Base-by-base conservation (phyloP, 2,329 filamentous ascomycete species). In the Neofusicoccum parvum region DNA sequence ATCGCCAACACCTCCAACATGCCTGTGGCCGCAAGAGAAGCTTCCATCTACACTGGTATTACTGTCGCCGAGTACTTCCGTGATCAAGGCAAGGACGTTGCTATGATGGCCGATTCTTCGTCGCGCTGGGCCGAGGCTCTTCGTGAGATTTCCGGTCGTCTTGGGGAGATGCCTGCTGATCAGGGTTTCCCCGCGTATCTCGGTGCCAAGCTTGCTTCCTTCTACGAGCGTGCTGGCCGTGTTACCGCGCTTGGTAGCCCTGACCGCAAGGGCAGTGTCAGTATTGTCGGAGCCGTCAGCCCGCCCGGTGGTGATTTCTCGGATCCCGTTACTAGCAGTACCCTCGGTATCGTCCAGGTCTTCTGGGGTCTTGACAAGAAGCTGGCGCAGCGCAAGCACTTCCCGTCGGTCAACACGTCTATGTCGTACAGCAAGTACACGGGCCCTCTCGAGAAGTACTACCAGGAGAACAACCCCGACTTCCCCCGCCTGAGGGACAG, bases 361-460 rank as follows among this genome's bases (percentile, higher is more conserved):
- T 99, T 99, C 85, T 99, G 95, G 95, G 95, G 95, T 86, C 87
- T 98, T 59, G 95, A 99, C 86, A 98, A 99, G 90, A 98, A 98
- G 85, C 90, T 99, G 67, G 95, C 95, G 23, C 95, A 98, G 83
- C 90, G 95, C 74, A 99, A 99, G 84, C 95, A 99, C 81, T 99
- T 99, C 86, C 95, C 95, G 5, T 97, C 94, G 37, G 94, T 99
- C 84, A 99, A 99, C 85, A 98, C 95, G 9, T 88, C 88, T 20
- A 83, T 92, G 71, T 97, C 92, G 70, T 99, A 99, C 88, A 94
- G 90, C 86, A 99, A 99, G 84, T 99, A 99, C 84, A 96, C 90
- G 51, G 88, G 79, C 67, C 86, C 92, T 48, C 87, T 99, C 62
- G 93, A 98, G 82, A 93, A 91, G 80, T 98, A 88, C 85, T 99